These are phyloP conservation scores for Leccinum aurantiacum DNA, from an alignment of 768 basidiomycete species.

Conservation along the genomic window DNA sequence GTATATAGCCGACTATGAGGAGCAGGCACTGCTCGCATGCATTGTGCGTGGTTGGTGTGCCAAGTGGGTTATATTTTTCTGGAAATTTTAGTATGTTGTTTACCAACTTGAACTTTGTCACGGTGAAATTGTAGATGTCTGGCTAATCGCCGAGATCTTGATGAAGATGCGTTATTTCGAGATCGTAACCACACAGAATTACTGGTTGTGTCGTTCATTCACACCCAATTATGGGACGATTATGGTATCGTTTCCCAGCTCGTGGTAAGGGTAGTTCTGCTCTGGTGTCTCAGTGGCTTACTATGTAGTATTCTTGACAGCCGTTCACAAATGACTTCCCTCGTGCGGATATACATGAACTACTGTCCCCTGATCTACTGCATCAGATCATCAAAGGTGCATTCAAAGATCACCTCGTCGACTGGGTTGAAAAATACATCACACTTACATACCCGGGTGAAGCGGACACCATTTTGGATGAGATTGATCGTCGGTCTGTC, in stretches of 20 bases:
- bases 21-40: not conserved
- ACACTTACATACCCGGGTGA: no score
- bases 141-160: not conserved
- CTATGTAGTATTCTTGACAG: not conserved
- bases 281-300: not conserved
- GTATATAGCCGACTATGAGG: no score
- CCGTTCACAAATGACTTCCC: no score
- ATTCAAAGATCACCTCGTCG: no score
- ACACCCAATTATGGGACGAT: not conserved
- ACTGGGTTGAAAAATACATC: no score
- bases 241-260: not conserved
- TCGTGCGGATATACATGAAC: no score
- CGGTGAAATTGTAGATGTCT: not conserved
- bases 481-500: no score
- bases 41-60: not conserved
- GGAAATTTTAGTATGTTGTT: not conserved
- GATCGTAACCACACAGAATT: not conserved
- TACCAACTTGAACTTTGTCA: not conserved
- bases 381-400: no score
- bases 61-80: not conserved
- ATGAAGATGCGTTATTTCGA: not conserved
- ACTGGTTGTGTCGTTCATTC: not conserved
- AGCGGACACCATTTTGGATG: no score
- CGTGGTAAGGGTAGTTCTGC: not conserved
- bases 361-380: no score